Percentiles rank a stretch among this genome's conserved stretches.
Evolutionary conservation across 2,329 filamentous ascomycete species (phyloP).

Genomic region (Xylaria sp.): DNA sequence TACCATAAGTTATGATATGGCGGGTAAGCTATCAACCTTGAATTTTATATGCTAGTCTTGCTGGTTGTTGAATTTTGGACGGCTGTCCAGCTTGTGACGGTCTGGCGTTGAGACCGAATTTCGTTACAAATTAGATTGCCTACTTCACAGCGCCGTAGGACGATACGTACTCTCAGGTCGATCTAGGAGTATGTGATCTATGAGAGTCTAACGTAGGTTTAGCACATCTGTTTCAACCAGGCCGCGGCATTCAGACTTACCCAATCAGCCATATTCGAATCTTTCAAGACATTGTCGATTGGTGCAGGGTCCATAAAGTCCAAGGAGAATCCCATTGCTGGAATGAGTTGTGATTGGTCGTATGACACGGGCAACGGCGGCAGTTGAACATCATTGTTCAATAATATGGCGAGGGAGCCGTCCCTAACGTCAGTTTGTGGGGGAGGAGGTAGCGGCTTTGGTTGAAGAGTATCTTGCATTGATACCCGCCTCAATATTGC

Average conservation of each 20-base stretch:
- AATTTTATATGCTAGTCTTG: conserved; percentile 1
- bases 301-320: conserved; percentile 51
- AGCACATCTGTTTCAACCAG: conserved; percentile 20
- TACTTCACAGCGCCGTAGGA: conserved; percentile 18
- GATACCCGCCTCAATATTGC: conserved; percentile 56
- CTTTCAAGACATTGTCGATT: conserved; percentile 53
- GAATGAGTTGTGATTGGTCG: conserved; percentile 43
- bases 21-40: neutral
- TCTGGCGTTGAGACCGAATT: neutral
- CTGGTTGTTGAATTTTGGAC: conserved; percentile 3
- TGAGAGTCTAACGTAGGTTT: conserved; percentile 42
- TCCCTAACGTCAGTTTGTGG: conserved; percentile 47
- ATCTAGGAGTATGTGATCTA: conserved; percentile 48
- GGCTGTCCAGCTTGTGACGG: neutral
- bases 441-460: conserved; percentile 42
- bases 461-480: conserved; percentile 43
- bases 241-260: conserved; percentile 45
- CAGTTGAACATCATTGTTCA: conserved; percentile 49
- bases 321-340: conserved; percentile 45
- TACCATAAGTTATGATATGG: neutral
- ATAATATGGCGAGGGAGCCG: conserved; percentile 48
- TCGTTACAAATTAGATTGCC: neutral
- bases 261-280: conserved; percentile 54
- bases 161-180: conserved; percentile 44
- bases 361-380: conserved; percentile 36